Conservation (phyloP, 1,139 yeast genomes). For the Suhomyces bolitotheri region DNA sequence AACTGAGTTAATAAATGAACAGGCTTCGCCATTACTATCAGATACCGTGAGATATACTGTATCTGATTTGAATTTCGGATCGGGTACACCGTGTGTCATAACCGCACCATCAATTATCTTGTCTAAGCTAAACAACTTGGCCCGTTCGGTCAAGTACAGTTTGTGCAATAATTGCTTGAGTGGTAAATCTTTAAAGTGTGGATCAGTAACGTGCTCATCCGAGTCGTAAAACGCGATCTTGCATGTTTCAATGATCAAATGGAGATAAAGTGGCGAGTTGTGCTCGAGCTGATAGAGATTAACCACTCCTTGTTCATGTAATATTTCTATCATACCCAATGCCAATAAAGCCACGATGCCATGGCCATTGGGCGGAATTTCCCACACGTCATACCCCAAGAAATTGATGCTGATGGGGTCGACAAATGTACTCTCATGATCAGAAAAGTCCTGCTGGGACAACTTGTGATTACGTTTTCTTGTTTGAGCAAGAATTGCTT, state of each 20-base stretch:
- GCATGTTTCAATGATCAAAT: slow-evolving; percentile 65
- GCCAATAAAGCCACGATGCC: slow-evolving; percentile 74
- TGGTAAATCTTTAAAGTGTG: slow-evolving; percentile 44
- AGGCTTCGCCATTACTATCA: slow-evolving; percentile 75
- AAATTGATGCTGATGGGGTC: slow-evolving; percentile 58
- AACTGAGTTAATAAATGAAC: slow-evolving; percentile 78
- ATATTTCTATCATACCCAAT: slow-evolving; percentile 60
- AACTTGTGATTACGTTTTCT: slow-evolving; percentile 56
- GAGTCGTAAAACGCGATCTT: slow-evolving; percentile 77
- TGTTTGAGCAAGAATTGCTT: slow-evolving; percentile 59
- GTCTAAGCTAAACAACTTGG: slow-evolving; percentile 43
- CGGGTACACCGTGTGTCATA: slow-evolving; percentile 58
- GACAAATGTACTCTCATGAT: slow-evolving; percentile 59
- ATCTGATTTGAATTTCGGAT: slow-evolving; percentile 65
- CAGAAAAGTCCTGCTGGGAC: slow-evolving; percentile 52
- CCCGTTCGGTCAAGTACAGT: slow-evolving; percentile 51
- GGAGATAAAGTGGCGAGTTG: slow-evolving; percentile 72
- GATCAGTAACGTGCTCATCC: slow-evolving; percentile 72
- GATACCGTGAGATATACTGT: slow-evolving; percentile 75
- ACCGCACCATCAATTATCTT: slow-evolving; percentile 44
- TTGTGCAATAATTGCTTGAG: slow-evolving; percentile 36
- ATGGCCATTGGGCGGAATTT: slow-evolving; percentile 82
- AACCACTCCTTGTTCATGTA: slow-evolving; percentile 49
- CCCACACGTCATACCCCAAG: slow-evolving; percentile 56
- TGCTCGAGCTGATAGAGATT: slow-evolving; percentile 52